Base-by-base conservation (phyloP, 257 asterid species). In the Solanum bulbocastanum region DNA sequence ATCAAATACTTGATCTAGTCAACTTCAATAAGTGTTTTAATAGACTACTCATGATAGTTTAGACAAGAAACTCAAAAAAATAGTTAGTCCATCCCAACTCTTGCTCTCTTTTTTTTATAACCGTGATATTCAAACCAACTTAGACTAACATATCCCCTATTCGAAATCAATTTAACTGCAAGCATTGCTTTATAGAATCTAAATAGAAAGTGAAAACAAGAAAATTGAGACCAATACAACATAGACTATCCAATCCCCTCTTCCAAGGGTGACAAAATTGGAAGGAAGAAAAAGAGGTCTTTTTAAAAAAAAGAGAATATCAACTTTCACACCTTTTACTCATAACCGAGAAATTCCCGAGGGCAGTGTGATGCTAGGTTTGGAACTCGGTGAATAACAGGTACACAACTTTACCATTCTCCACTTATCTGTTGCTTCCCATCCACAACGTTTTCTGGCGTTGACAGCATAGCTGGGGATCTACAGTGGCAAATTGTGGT, bases 341-440 rank as follows among this genome's bases (percentile, higher is more conserved):
- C 4, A 35, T 20, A 73, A 73, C 30, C n/a, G 18, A 66, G 14
- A 65, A 65, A 65, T 65, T 25, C 33, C 18, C 37, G 39, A 27
- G 76, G 76, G 39, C 40, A 7, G 76, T 32, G 11, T 32, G 9
- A 69, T 1, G 23, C 23, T 3, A 69, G 56, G 83, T 39, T 75
- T 0, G 6, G 35, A 74, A 36, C 30, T 73, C 32, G 16, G 82
- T 36, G 49, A 20, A 35, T 73, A 73, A 73, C 11, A 49, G 49
- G 32, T n/a, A 23, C 18, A 74, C 5, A 16, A 4, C 32, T 74
- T 16, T 39, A 39, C 33, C 12, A 8, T 12, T 23, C 22, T 75
- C 22, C 83, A 12, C 83, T 23, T 76, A 97, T 97, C 14, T 91
- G 92, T 75, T 98, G 98, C 88, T 96, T 97, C 86, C 98, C 99